These are phyloP conservation scores for Zygosaccharomyces sapae DNA, from an alignment of 1,139 yeast species.

Conservation along the genomic window DNA sequence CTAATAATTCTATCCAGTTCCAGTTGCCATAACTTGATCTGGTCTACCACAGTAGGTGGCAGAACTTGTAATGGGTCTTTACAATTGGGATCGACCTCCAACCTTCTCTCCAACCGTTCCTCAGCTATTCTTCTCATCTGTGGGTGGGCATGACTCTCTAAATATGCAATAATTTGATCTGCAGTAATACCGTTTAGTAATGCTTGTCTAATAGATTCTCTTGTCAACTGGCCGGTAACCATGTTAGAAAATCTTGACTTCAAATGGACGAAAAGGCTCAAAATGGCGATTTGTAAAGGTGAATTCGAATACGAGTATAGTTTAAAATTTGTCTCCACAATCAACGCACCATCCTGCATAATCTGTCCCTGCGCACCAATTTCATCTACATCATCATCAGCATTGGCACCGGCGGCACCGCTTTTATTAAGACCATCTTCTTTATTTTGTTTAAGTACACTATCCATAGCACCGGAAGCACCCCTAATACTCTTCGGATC, in stretches of 20 bases:
- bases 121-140: slow-evolving; percentile 77
- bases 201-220: slow-evolving; percentile 87
- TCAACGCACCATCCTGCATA: slow-evolving; percentile 57
- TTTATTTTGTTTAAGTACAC: slow-evolving; percentile 45
- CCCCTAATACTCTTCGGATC: slow-evolving; percentile 68
- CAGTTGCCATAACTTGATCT: slow-evolving; percentile 90
- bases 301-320: slow-evolving; percentile 92
- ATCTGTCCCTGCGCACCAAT: slow-evolving; percentile 24
- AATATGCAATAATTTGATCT: slow-evolving; percentile 83
- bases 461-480: slow-evolving; percentile 66
- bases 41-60: slow-evolving; percentile 96
- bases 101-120: slow-evolving; percentile 59
- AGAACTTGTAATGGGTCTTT: slow-evolving; percentile 61
- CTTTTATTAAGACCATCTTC: slow-evolving; percentile 24
- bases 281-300: slow-evolving; percentile 89
- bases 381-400: slow-evolving; percentile 30
- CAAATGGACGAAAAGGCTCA: slow-evolving; percentile 80
- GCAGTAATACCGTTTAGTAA: slow-evolving; percentile 87
- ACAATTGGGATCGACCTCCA: slow-evolving; percentile 56
- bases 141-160: slow-evolving; percentile 91
- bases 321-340: slow-evolving; percentile 90
- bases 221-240: slow-evolving; percentile 89
- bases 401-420: slow-evolving; percentile 21
- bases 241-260: slow-evolving; percentile 82
- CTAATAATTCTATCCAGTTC: slow-evolving; percentile 90